Evolutionary conservation across 208 protist genomes (phyloP), one percentile per base, ranked within the genome.

Genomic region (Wallacemonas sp.): DNA sequence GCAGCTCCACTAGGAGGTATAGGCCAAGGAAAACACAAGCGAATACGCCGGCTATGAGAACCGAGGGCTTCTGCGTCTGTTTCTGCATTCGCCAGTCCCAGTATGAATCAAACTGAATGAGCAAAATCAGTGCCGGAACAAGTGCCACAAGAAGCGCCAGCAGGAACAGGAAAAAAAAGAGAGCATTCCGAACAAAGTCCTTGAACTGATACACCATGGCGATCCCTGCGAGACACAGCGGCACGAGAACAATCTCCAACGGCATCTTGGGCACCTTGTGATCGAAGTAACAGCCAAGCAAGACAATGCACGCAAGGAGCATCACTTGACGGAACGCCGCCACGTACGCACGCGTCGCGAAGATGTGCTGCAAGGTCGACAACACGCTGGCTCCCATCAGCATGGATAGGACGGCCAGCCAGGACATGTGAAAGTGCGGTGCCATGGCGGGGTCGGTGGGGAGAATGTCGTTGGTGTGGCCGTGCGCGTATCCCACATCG

Each of bases 31-130:
- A n/a, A n/a, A n/a, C n/a, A n/a, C n/a, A n/a, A n/a, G n/a, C n/a
- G n/a, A n/a, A n/a, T n/a, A n/a, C n/a, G n/a, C n/a, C n/a, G n/a
- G n/a, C n/a, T n/a, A n/a, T n/a, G n/a, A n/a, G n/a, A n/a, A n/a
- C n/a, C n/a, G n/a, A n/a, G n/a, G n/a, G n/a, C n/a, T n/a, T n/a
- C n/a, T n/a, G n/a, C n/a, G 18, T 11, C 32, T 12, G 5, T 23
- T 59, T 25, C 22, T 42, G 52, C 16, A 22, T 22, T 4, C 52
- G 52, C 52, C 52, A 59, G 4, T 59, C n/a, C 52, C 52, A 59
- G 52, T 59, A 59, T 8, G 10, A 2, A 0, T 2, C 12, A 29
- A 59, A 59, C 4, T 42, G n/a, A 59, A 18, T 23, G n/a, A 59
- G 0, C n/a, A 25, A 41, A 23, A 23, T 2, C 10, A 41, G 4